Evolutionary conservation across 352 stramenopile species (phyloP).

Genomic region (Globisporangium splendens): DNA sequence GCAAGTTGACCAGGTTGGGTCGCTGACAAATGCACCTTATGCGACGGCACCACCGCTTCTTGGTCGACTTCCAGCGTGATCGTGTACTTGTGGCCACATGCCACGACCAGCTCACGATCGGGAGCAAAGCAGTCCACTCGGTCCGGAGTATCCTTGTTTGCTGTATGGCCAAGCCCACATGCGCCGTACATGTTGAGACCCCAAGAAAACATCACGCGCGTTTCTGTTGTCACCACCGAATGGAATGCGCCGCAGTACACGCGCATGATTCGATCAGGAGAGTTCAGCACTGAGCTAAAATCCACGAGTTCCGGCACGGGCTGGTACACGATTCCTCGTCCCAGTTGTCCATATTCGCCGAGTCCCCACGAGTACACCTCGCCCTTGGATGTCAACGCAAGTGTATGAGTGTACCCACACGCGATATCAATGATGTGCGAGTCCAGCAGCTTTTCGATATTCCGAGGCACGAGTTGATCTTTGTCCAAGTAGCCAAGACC

Average conservation of each 20-base stretch:
- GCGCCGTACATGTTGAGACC: slow-evolving; percentile 79
- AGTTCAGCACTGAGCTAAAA: slow-evolving; percentile 35
- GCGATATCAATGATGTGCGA: slow-evolving; percentile 55
- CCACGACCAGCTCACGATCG: slow-evolving; percentile 50
- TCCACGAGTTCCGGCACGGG: slow-evolving; percentile 66
- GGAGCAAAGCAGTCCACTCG: slow-evolving; percentile 71
- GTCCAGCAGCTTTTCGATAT: slow-evolving; percentile 44
- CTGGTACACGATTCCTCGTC: slow-evolving; percentile 84
- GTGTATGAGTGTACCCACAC: slow-evolving; percentile 86
- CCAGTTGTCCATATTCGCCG: slow-evolving; percentile 88
- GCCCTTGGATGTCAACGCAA: slow-evolving; percentile 68
- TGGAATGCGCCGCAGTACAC: slow-evolving; percentile 84
- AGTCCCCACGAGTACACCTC: slow-evolving; percentile 89
- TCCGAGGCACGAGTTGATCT: slow-evolving; percentile 64
- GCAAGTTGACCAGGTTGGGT: slow-evolving; percentile 11
- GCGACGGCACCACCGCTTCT: slow-evolving; percentile 3
- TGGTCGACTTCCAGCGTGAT: slow-evolving; percentile 57
- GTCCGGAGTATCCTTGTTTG: slow-evolving; percentile 76
- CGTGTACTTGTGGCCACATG: slow-evolving; percentile 82
- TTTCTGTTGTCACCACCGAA: slow-evolving; percentile 59
- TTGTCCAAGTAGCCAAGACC: slow-evolving; percentile 78
- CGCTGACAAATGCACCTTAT: slow-evolving; percentile 11
- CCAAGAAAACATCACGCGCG: slow-evolving; percentile 72
- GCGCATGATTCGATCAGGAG: slow-evolving; percentile 37
- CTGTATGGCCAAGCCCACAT: slow-evolving; percentile 71